Conservation (phyloP, 2,329 filamentous ascomycete species). For the Exserohilum turcica region DNA sequence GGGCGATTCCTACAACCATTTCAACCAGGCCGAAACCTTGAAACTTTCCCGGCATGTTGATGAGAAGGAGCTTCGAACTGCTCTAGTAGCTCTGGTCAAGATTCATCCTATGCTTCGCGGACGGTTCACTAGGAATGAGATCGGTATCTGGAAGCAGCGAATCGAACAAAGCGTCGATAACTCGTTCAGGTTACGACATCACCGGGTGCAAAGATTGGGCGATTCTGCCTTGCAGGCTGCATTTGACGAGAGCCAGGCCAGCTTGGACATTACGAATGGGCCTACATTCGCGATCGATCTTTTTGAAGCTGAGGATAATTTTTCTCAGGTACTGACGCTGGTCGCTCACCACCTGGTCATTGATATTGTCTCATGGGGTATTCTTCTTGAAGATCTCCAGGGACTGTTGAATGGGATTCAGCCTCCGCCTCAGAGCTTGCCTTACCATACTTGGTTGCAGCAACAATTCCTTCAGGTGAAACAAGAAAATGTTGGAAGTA, state of each 20-base stretch:
- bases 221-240: constrained; percentile 25
- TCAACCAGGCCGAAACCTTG: constrained; percentile 42
- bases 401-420: constrained; percentile 35
- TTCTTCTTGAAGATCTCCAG: constrained; percentile 48
- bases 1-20: constrained; percentile 33
- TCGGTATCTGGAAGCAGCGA: constrained; percentile 41
- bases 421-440: constrained; percentile 36
- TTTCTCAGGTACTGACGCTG: constrained; percentile 44
- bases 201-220: constrained; percentile 18
- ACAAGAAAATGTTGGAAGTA: constrained; percentile 27
- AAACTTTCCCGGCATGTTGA: constrained; percentile 32
- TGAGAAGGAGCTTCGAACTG: constrained; percentile 29
- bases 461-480: constrained; percentile 40
- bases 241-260: constrained; percentile 38
- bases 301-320: constrained; percentile 43
- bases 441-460: constrained; percentile 47
- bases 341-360: constrained; percentile 47
- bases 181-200: constrained; percentile 36
- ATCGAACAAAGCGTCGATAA: constrained; percentile 30
- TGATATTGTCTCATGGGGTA: constrained; percentile 49
- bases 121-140: constrained; percentile 40
- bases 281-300: constrained; percentile 52
- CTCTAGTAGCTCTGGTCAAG: constrained; percentile 39
- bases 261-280: constrained; percentile 41
- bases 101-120: constrained; percentile 50